Base-by-base conservation (phyloP, 805 yeast genomes). In the Brettanomyces bruxellensis region DNA sequence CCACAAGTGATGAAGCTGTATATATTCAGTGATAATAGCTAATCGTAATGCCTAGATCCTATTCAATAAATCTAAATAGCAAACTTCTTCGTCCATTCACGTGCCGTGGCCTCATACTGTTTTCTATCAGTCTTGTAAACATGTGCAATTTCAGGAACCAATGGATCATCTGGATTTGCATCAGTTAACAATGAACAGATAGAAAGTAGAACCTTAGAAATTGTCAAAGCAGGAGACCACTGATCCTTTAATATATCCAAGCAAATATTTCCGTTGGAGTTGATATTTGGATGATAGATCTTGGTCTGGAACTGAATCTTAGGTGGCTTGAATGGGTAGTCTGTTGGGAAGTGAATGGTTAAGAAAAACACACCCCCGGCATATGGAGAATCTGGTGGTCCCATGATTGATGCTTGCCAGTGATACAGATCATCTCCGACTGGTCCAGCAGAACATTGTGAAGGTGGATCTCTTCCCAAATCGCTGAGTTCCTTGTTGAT, bases 331-430 rank as follows among this genome's bases (percentile, higher is more conserved):
- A 91, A 93, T 47, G 99, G 99, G 68, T 93, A 93, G 69, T 93
- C 98, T 49, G 98, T 90, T 65, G 99, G 99, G 85, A 93, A 93
- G 67, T 89, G 95, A 66, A 93, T 89, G 46, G 95, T 82, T 52
- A 93, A 78, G 76, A 93, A 93, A 69, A 93, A 93, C 40, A 91
- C 96, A 61, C 98, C 99, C 40, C 69, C 69, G 23, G 82, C 81
- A 48, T 78, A 78, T 52, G 83, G 93, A 42, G 96, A 86, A 70
- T 93, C 98, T 56, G 95, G 79, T 44, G 99, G 99, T 43, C 99
- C 99, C 95, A 93, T 88, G 66, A 93, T 93, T 40, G 98, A 90
- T 38, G 98, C 99, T 72, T 93, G 98, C 99, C 99, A 93, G 74
- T 91, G 98, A 72, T 85, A 93, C 63, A 91, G 73, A 68, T 91